phyloP scores from a whole-genome alignment of 495 filamentous ascomycete species.

The Coniosporium apollinis region DNA sequence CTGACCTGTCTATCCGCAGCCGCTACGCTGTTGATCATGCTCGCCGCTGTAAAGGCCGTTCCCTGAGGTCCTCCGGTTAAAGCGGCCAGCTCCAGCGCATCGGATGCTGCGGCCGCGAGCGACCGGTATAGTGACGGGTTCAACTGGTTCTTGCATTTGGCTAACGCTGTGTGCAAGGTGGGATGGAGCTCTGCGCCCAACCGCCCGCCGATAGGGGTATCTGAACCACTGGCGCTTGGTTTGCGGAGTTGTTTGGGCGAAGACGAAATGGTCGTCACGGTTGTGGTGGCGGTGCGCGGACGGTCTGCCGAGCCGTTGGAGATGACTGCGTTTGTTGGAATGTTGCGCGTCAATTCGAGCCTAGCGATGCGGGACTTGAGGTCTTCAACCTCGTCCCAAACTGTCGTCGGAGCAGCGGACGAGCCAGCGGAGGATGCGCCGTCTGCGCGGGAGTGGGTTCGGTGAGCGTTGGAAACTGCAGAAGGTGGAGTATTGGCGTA shows the following conservation, averaged over 20 bases:
- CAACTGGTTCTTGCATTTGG: constrained; percentile 52
- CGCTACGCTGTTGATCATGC: constrained; percentile 37
- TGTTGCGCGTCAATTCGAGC: constrained; percentile 78
- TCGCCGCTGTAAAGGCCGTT: constrained; percentile 46
- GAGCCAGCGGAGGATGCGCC: constrained; percentile 72
- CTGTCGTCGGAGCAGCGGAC: constrained; percentile 73
- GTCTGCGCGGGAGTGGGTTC: constrained; percentile 19
- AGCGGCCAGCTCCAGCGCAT: constrained; percentile 58
- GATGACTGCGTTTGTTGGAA: constrained; percentile 66
- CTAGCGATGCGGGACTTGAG: constrained; percentile 85
- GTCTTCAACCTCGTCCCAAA: constrained; percentile 97
- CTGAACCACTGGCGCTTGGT: constrained; percentile 23
- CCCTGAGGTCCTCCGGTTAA: constrained; percentile 49
- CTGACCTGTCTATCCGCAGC: constrained; percentile 68
- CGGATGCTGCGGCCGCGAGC: constrained; percentile 67
- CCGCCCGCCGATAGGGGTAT: constrained; percentile 17
- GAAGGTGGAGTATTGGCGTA: no score
- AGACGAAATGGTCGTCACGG: constrained; percentile 78
- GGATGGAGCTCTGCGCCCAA: constrained; percentile 44
- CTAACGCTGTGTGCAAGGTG: constrained; percentile 60
- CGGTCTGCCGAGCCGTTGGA: constrained; percentile 61
- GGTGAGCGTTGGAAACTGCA: neutral
- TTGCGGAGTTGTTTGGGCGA: constrained; percentile 56
- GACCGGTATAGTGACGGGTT: constrained; percentile 55
- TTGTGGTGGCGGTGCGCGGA: constrained; percentile 80